Percentiles rank a stretch among this genome's conserved stretches.
These are phyloP conservation scores for Nannochloris sp. DNA, from an alignment of 139 green algal genomes.

Conservation along the genomic window DNA sequence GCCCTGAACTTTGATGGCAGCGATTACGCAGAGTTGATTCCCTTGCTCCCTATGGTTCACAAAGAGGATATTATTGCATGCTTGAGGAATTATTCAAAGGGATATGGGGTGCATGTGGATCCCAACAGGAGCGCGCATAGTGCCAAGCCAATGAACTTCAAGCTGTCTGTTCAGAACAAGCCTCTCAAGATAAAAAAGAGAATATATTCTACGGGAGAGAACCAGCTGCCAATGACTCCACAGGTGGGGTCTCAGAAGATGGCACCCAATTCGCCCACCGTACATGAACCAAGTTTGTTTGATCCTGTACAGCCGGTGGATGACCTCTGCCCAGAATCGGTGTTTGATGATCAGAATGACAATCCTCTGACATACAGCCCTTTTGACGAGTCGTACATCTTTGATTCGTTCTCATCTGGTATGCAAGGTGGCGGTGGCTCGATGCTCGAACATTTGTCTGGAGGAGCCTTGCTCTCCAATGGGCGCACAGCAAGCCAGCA, in stretches of 20 bases:
- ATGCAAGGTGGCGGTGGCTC: no score
- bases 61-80: conserved; percentile 22
- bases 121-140: no score
- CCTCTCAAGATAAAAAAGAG: no score
- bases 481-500: conserved; percentile 1
- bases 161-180: no score
- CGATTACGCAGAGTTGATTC: conserved; percentile 12
- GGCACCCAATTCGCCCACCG: no score
- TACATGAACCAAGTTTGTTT: no score
- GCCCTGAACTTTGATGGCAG: conserved; percentile 21
- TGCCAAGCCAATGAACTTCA: no score
- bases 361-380: conserved; percentile 3
- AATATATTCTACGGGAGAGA: no score
- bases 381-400: conserved; percentile 4
- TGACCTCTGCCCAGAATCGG: no score
- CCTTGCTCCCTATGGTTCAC: conserved; percentile 4
- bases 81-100: conserved; percentile 23
- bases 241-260: no score
- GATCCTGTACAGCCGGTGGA: no score
- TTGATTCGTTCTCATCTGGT: not conserved
- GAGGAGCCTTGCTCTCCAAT: conserved; percentile 1
- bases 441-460: conserved; percentile 3
- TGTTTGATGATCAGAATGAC: conserved; percentile 5
- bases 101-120: not conserved
- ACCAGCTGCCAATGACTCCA: no score